phyloP scores from a whole-genome alignment of 305 asterid species.

The Fraxinus platypoda region DNA sequence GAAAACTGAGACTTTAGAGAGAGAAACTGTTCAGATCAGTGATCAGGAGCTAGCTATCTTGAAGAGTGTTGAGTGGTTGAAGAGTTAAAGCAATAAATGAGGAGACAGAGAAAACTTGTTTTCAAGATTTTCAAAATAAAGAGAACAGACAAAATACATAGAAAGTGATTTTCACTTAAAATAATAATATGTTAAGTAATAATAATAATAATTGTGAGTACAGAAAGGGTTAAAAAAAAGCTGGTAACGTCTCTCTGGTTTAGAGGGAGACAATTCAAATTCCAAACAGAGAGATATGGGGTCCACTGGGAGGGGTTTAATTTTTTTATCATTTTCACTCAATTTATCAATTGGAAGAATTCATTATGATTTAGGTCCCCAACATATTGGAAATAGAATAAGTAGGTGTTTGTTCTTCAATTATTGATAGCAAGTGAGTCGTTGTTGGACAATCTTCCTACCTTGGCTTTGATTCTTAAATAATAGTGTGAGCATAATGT shows the following conservation, averaged over 20 bases:
- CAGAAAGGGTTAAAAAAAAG: constrained; percentile 18
- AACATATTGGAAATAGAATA: neutral
- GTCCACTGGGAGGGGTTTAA: neutral
- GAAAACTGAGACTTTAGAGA: constrained; percentile 8
- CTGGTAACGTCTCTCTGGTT: constrained; percentile 17
- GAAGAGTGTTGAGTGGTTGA: constrained; percentile 16
- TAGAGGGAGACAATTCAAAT: constrained; percentile 19
- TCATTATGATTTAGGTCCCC: neutral
- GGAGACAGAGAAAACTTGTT: neutral
- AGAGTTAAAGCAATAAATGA: constrained; percentile 34
- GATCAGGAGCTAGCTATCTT: constrained; percentile 4
- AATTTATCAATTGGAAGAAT: neutral
- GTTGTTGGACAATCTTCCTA: too few relatives aligned
- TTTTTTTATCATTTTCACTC: too few relatives aligned
- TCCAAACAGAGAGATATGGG: constrained; percentile 1
- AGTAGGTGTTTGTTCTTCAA: neutral
- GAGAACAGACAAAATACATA: constrained; percentile 13
- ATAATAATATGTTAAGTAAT: neutral
- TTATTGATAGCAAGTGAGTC: neutral
- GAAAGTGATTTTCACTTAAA: neutral
- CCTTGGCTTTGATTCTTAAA: too few relatives aligned
- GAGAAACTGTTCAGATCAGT: constrained; percentile 4
- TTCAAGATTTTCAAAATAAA: neutral
- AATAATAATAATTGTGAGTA: neutral
- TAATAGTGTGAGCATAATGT: too few relatives aligned